These are phyloP conservation scores for Dichotomopilus funicola DNA, from an alignment of 2,329 filamentous ascomycete species.

Conservation along the genomic window DNA sequence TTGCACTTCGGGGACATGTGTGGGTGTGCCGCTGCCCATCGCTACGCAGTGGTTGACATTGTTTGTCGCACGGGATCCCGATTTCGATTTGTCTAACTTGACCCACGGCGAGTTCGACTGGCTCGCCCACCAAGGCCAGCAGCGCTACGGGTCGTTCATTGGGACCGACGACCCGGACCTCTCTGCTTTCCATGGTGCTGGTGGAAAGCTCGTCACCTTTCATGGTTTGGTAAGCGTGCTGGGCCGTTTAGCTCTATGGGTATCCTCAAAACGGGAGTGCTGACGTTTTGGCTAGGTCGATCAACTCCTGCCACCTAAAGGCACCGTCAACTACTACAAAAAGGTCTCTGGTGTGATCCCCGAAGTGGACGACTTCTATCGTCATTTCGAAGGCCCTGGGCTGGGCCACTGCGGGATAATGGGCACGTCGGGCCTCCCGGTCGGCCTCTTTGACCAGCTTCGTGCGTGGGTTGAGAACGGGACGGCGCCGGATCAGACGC, in stretches of 20 bases:
- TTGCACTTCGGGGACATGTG: slow-evolving; percentile 3
- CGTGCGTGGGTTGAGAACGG: slow-evolving; percentile 28
- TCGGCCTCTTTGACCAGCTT: slow-evolving; percentile 19
- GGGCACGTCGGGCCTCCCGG: too few species aligned
- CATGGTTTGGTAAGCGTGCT: slow-evolving; percentile 33
- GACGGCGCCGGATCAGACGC: slow-evolving; percentile 19
- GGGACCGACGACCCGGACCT: slow-evolving; percentile 36
- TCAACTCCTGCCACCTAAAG: slow-evolving; percentile 15
- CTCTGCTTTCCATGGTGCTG: slow-evolving; percentile 35
- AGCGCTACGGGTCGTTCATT: slow-evolving; percentile 10
- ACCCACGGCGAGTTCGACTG: too few species aligned
- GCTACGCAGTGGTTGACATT: not conserved
- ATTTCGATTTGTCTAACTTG: not conserved
- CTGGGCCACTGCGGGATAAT: slow-evolving; percentile 25
- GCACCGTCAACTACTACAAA: slow-evolving; percentile 26
- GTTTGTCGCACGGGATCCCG: slow-evolving; percentile 1
- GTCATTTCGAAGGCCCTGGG: slow-evolving; percentile 28
- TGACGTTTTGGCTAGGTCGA: not conserved
- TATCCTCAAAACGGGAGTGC: not conserved
- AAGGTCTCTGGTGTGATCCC: slow-evolving; percentile 14
- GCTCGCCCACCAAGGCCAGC: not conserved
- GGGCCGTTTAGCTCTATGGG: not conserved
- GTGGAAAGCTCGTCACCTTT: slow-evolving; percentile 46
- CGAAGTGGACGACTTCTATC: slow-evolving; percentile 25
- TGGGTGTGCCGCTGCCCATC: not conserved